phyloP scores from a whole-genome alignment of 805 yeast species.

The Wickerhamia fluorescens region DNA sequence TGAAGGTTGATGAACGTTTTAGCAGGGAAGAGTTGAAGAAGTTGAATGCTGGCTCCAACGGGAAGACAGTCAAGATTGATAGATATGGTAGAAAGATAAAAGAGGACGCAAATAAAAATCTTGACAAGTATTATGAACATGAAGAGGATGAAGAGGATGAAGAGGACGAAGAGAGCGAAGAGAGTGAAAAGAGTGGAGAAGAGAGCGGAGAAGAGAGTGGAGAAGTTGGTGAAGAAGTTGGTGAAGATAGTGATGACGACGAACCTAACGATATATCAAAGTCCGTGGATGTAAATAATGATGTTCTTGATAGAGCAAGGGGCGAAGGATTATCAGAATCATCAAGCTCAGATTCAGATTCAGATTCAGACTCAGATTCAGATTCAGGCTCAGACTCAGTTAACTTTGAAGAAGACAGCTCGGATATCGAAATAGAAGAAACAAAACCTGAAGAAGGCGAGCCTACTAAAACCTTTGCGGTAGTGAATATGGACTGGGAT shows the following conservation, averaged over 20 bases:
- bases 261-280: constrained; percentile 10
- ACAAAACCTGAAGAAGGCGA: constrained; percentile 78
- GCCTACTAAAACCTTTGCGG: constrained; percentile 77
- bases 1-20: constrained; percentile 82
- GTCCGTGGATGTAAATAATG: constrained; percentile 12
- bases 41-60: constrained; percentile 32
- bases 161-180: constrained; percentile 22
- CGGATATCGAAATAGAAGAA: constrained; percentile 50
- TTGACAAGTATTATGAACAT: constrained; percentile 59
- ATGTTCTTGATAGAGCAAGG: constrained; percentile 52
- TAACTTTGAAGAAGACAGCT: constrained; percentile 42
- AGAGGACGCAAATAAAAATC: constrained; percentile 31
- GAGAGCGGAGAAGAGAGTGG: constrained; percentile 14
- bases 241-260: constrained; percentile 7
- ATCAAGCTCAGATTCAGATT: constrained; percentile 32
- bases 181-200: constrained; percentile 17
- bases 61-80: constrained; percentile 67
- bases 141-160: constrained; percentile 27
- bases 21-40: constrained; percentile 54
- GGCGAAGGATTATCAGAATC: constrained; percentile 46
- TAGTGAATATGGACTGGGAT: constrained; percentile 97
- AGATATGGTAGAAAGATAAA: constrained; percentile 76
- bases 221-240: constrained; percentile 12
- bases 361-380: constrained; percentile 38
- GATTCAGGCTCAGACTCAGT: constrained; percentile 37